phyloP scores from a whole-genome alignment of 257 asterid genomes.

The Paulownia fortunei region DNA sequence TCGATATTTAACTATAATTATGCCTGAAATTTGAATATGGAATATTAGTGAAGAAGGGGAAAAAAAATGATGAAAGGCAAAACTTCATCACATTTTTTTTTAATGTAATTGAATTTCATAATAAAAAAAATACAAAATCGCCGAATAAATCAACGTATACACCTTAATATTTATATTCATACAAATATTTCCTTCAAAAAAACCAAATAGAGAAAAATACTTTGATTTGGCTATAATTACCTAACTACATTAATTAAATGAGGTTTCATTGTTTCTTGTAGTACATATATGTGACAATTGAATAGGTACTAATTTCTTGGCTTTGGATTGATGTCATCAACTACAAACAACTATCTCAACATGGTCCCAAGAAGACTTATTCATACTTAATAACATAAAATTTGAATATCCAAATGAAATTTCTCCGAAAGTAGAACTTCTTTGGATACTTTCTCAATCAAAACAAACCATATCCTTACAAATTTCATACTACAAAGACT shows the following conservation, averaged over 20 bases:
- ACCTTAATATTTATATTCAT: no score
- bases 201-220: no score
- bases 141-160: no score
- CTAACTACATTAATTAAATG: not conserved
- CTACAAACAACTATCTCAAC: not conserved
- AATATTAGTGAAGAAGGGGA: not conserved
- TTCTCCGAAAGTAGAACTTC: not conserved
- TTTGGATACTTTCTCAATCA: conserved; percentile 29
- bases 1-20: no score
- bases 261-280: not conserved
- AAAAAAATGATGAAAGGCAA: no score
- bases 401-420: conserved; percentile 4
- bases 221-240: not conserved
- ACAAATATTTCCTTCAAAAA: no score
- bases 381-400: not conserved
- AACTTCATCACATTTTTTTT: not conserved
- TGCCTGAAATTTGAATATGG: no score
- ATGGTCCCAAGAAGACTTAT: conserved; percentile 20
- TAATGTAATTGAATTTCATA: no score
- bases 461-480: conserved; percentile 36
- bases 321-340: not conserved
- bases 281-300: no score
- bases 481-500: not conserved
- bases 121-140: no score
- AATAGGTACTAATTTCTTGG: not conserved